phyloP scores from a whole-genome alignment of 805 yeast species.

The Pichia manshurica region DNA sequence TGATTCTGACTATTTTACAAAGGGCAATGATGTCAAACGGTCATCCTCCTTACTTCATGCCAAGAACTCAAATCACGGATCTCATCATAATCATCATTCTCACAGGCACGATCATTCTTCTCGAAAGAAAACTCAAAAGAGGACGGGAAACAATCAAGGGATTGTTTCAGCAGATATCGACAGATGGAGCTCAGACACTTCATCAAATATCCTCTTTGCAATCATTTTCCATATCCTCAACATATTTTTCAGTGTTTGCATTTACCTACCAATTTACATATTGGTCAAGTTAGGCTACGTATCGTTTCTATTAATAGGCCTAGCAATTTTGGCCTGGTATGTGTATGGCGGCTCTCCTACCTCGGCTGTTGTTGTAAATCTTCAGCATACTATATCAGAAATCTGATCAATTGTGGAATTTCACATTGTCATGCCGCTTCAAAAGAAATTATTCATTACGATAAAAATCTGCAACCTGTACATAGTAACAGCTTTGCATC shows the following conservation, averaged over 20 bases:
- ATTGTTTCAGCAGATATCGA: not conserved
- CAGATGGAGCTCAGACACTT: not conserved
- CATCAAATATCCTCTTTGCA: slow-evolving; percentile 8
- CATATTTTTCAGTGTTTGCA: slow-evolving; percentile 8
- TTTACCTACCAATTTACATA: slow-evolving; percentile 13
- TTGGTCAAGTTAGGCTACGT: slow-evolving; percentile 3
- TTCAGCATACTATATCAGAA: not conserved
- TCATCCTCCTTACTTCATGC: not conserved
- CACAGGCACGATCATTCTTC: not conserved
- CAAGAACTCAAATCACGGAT: not conserved
- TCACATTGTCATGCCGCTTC: too few species aligned
- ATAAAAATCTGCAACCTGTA: too few species aligned
- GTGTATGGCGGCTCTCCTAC: not conserved
- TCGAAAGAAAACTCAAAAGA: not conserved
- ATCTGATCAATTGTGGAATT: not conserved
- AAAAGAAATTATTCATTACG: too few species aligned
- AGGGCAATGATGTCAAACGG: not conserved
- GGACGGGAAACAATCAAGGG: not conserved
- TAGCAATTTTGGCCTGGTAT: slow-evolving; percentile 1
- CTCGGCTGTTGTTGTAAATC: not conserved
- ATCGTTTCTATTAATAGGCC: not conserved
- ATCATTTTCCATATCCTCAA: slow-evolving; percentile 8
- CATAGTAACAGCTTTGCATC: too few species aligned
- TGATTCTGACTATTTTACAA: not conserved
- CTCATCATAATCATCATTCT: not conserved